phyloP scores from a whole-genome alignment of 1,139 yeast genomes.

The Blastobotrys indianensis region DNA sequence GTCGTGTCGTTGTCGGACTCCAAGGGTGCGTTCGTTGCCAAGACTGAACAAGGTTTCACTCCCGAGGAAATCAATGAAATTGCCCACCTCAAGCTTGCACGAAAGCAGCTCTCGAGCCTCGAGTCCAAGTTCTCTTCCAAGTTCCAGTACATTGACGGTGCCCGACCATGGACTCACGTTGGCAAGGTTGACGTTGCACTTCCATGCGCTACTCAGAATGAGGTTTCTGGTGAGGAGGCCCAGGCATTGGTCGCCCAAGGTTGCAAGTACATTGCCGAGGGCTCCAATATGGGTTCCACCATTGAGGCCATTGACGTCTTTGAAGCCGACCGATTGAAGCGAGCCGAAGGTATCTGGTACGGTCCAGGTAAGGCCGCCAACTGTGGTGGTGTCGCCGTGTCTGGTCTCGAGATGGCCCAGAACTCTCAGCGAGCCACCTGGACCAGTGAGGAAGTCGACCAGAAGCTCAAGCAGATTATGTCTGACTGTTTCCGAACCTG shows the following conservation, averaged over 20 bases:
- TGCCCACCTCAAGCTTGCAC: slow-evolving; percentile 74
- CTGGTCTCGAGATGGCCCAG: slow-evolving; percentile 99
- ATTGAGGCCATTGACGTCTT: slow-evolving; percentile 93
- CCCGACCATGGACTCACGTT: slow-evolving; percentile 92
- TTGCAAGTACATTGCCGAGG: slow-evolving; percentile 92
- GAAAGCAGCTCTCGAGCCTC: slow-evolving; percentile 70
- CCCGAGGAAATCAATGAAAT: slow-evolving; percentile 71
- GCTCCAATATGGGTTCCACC: slow-evolving; percentile 99
- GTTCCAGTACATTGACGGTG: slow-evolving; percentile 78
- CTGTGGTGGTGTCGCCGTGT: slow-evolving; percentile 99
- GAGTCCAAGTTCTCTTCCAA: slow-evolving; percentile 47
- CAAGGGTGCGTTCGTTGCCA: slow-evolving; percentile 69
- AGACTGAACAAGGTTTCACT: slow-evolving; percentile 64
- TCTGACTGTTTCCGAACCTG: slow-evolving; percentile 88
- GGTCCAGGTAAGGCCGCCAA: slow-evolving; percentile 99
- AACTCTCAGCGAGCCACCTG: slow-evolving; percentile 90
- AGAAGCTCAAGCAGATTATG: slow-evolving; percentile 85
- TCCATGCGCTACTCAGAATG: slow-evolving; percentile 98
- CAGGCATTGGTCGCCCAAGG: slow-evolving; percentile 89
- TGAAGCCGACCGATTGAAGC: slow-evolving; percentile 70
- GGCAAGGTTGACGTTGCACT: slow-evolving; percentile 93
- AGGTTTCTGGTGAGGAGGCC: slow-evolving; percentile 95
- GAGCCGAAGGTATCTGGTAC: slow-evolving; percentile 71
- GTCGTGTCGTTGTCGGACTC: slow-evolving; percentile 94
- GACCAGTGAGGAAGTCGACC: slow-evolving; percentile 86